phyloP scores from a whole-genome alignment of 495 filamentous ascomycete genomes.

The Hypoxylon lienhwacheense region DNA sequence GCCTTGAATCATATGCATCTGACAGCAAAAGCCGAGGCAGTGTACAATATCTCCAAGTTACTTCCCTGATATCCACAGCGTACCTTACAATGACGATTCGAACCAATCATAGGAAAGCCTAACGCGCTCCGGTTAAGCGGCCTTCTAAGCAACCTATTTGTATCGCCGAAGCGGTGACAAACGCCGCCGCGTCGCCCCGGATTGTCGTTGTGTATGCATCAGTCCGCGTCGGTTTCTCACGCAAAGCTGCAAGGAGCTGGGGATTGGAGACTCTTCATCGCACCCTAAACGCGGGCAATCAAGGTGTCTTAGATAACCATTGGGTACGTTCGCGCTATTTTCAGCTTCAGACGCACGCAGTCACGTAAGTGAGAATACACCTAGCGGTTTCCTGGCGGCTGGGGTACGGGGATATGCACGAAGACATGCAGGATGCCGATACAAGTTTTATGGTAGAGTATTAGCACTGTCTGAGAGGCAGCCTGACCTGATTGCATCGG shows the following conservation, averaged over 20 bases:
- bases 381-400: neutral
- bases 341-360: neutral
- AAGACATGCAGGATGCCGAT: constrained; percentile 8
- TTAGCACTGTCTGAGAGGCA: neutral
- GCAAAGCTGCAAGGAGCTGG: neutral
- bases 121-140: constrained; percentile 15
- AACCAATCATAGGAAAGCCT: neutral
- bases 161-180: constrained; percentile 16
- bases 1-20: constrained; percentile 6
- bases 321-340: constrained; percentile 7
- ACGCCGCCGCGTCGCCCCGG: neutral
- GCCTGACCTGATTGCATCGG: neutral
- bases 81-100: neutral
- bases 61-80: neutral
- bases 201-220: neutral
- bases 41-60: too few relatives aligned
- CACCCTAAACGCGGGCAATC: constrained; percentile 7
- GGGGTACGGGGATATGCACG: neutral
- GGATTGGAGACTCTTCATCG: constrained; percentile 3
- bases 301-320: neutral
- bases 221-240: neutral
- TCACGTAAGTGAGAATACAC: neutral
- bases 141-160: constrained; percentile 15
- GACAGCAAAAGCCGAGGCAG: neutral
- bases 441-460: neutral